Base-by-base conservation (phyloP, 2,329 filamentous ascomycete species). In the Colletotrichum liriopes region DNA sequence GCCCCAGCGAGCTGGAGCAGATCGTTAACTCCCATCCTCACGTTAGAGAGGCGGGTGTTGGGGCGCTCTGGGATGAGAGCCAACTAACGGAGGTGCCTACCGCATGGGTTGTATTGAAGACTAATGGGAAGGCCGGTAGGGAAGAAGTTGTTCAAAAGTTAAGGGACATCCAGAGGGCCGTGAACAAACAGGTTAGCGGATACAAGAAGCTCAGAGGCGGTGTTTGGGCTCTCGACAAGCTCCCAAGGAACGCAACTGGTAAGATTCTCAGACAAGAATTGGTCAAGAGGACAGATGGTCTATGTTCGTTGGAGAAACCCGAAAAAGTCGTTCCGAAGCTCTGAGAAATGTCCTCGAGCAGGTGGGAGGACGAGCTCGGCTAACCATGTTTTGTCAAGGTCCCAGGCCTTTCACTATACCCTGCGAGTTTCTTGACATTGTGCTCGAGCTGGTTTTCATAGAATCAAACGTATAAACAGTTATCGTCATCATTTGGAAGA, bases 171-270 rank as follows among this genome's bases (percentile, higher is more conserved):
- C 47, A 60, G 1, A 37, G 20, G 9, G 54, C 47, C 3, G 75
- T 83, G 26, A 78, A 83, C 58, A 73, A 72, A 11, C 80, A 82
- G 63, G 83, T 85, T 6, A 82, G 81, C 35, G 82, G 82, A 5
- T 84, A 84, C 66, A 84, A 84, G 77, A 84, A 82, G 75, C 78
- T 84, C 16, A 76, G 81, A 14, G 81, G 81, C 20, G 81, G 82
- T 3, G 79, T 83, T 0, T 82, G 80, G 79, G 77, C 80, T 58
- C 74, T 82, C 23, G 55, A 73, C 20, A 75, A 74, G 29, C 74
- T 82, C 43, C 81, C 81, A 18, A 80, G 80, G 73, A 83, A 82
- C 65, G 75, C 81, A 26, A 83, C 81, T 1, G 81, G 82, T 3
- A 82, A 83, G 75, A 82, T 83, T 41, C 58, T 82, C 32, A 76